Evolutionary conservation across 2,329 filamentous ascomycete species (phyloP).

Genomic region (Diaporthe destruens): DNA sequence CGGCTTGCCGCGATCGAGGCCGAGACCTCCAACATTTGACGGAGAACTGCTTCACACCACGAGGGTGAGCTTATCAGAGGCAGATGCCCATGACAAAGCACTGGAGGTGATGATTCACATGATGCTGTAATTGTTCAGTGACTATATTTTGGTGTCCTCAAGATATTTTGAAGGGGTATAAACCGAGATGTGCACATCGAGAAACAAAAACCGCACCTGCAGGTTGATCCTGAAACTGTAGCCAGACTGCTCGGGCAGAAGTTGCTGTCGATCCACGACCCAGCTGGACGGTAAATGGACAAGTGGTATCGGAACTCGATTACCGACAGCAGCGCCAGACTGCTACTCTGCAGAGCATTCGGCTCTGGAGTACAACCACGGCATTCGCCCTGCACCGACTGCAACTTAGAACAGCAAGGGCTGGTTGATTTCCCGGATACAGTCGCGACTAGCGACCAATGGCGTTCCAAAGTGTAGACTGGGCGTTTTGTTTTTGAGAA

Average conservation of each 20-base stretch:
- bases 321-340: not conserved
- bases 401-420: not conserved
- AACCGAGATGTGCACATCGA: not conserved
- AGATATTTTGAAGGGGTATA: not conserved
- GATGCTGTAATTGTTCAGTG: not conserved
- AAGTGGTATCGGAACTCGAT: not conserved
- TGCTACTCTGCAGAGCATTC: not conserved
- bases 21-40: not conserved
- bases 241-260: not conserved
- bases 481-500: not conserved
- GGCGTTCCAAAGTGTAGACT: not conserved
- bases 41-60: not conserved
- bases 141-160: not conserved
- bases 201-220: not conserved
- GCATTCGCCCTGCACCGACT: not conserved
- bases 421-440: not conserved
- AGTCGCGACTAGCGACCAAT: not conserved
- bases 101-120: not conserved
- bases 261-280: not conserved
- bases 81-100: not conserved
- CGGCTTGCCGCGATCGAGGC: slow-evolving; percentile 4
- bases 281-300: not conserved
- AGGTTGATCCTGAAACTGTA: not conserved
- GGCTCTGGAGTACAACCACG: too few species aligned
- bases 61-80: not conserved